Evolutionary conservation across 2,329 filamentous ascomycete genomes (phyloP), one percentile per base, ranked within the genome.

Genomic region (Thielaviopsis populi): DNA sequence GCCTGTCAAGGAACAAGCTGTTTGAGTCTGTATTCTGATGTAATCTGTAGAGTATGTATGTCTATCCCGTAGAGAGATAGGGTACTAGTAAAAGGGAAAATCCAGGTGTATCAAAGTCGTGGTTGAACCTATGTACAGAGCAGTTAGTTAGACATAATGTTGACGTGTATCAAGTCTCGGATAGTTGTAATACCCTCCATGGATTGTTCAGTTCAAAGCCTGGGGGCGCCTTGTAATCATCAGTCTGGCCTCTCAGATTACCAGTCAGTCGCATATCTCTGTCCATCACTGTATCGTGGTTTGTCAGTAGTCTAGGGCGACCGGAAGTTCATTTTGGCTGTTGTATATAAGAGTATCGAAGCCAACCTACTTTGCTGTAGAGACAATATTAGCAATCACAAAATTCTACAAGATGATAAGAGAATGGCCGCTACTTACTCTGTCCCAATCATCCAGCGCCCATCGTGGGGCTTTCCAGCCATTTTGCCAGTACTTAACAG

Each of bases 151-250:
- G 43, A 37, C 15, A 2, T 24, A 15, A 8, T 24, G 15, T 40
- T 27, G 27, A 33, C 53, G n/a, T 5, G n/a, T 19, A 46, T 19
- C 53, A 56, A 37, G 27, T 5, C 5, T 46, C 15, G 7, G 50
- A n/a, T 17, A 10, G 15, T 17, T 43, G 11, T 22, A 53, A 50
- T 78, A 84, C 83, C 75, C 77, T 83, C 83, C 83, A 85, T 40
- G 79, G 79, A 69, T 84, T 84, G 75, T 79, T 85, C 67, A 84
- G 69, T 69, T 85, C 83, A 72, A 82, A 86, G 43, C 83, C 83
- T 19, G 75, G 70, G 19, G 83, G 82, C 24, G 83, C 83, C 68
- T 75, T 71, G 50, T 81, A 73, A 30, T 74, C 75, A 70, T 83
- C 81, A 64, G 75, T 78, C 70, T 86, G 83, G 43, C 83, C 83